Evolutionary conservation across 768 basidiomycete species (phyloP).

Genomic region (Lanmaoa rubissima): DNA sequence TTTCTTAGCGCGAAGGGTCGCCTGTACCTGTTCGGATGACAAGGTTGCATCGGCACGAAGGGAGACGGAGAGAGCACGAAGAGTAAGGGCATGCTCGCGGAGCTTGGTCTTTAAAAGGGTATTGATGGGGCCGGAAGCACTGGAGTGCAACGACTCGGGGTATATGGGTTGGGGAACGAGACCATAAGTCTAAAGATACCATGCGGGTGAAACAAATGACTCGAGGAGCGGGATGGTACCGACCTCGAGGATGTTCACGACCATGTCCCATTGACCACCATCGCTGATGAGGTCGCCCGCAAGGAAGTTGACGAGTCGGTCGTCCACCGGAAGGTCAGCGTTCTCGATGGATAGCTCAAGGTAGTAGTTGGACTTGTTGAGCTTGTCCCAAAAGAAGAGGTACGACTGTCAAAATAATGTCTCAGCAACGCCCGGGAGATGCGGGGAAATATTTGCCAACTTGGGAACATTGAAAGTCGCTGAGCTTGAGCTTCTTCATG

Average conservation of each 20-base stretch:
- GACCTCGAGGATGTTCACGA: constrained; percentile 61
- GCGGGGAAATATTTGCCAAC: constrained; percentile 33
- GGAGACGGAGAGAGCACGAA: constrained; percentile 60
- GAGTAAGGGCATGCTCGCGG: constrained; percentile 83
- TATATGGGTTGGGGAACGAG: constrained; percentile 80
- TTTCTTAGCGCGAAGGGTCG: constrained; percentile 75
- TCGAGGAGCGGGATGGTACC: constrained; percentile 2
- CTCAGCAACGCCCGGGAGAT: constrained; percentile 3
- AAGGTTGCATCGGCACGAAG: constrained; percentile 47
- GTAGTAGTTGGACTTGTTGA: constrained; percentile 88
- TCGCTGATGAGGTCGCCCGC: constrained; percentile 79
- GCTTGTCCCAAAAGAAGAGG: constrained; percentile 95
- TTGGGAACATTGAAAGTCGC: constrained; percentile 91
- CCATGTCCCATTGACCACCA: constrained; percentile 97
- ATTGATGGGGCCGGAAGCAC: constrained; percentile 70
- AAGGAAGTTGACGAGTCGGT: constrained; percentile 78
- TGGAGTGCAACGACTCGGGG: constrained; percentile 84
- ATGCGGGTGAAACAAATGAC: constrained; percentile 29
- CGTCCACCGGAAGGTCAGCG: constrained; percentile 75
- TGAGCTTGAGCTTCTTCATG: constrained; percentile 82
- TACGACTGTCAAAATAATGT: constrained; percentile 53
- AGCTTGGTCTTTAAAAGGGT: constrained; percentile 84
- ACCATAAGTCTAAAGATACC: constrained; percentile 62
- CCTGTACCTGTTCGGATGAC: constrained; percentile 45
- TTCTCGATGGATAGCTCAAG: constrained; percentile 85